Evolutionary conservation across 1,284 basidiomycete genomes (phyloP), one percentile per base, ranked within the genome.

Genomic region (Marasmius tenuissimus): DNA sequence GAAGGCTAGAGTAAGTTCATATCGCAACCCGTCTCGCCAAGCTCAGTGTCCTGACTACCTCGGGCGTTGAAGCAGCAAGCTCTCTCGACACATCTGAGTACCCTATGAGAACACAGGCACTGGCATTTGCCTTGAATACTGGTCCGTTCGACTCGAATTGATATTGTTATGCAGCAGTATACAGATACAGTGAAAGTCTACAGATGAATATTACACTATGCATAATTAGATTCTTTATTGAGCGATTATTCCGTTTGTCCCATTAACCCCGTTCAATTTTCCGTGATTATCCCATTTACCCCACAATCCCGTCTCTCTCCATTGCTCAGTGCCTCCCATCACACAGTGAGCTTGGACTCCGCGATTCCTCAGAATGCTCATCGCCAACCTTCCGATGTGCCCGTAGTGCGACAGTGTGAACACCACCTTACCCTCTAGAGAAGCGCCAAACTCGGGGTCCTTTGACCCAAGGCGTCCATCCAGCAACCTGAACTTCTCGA

Each of bases 321-420:
- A 66, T 34, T 50, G 62, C 18, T 67, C 63, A 22, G 61, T 53
- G 5, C 69, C 69, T 22, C 65, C 68, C 54, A 66, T 67, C 1
- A 69, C 65, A 48, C 67, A 68, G 39, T 67, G 60, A 38, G 69
- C 68, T 33, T 64, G 51, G 8, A 71, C 51, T n/a, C 64, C 63
- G 22, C 68, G 65, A 52, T 67, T 64, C 50, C 68, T 63, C 55
- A 71, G 57, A 8, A 69, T 63, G 42, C 67, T 69, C 51, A 63
- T 67, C 40, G 69, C 69, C 22, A 71, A 56, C 35, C 65, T 61
- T 49, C 60, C 65, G 4, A 67, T 62, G 58, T 71, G 65, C 8
- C 69, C 68, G 14, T 60, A 59, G 39, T 64, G 65, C 16, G 67
- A 69, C 16, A 71, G 38, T 12, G 67, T 59, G 33, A 70, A 57